Conservation (phyloP, 441 rosid genomes). For the Corymbia calophylla region DNA sequence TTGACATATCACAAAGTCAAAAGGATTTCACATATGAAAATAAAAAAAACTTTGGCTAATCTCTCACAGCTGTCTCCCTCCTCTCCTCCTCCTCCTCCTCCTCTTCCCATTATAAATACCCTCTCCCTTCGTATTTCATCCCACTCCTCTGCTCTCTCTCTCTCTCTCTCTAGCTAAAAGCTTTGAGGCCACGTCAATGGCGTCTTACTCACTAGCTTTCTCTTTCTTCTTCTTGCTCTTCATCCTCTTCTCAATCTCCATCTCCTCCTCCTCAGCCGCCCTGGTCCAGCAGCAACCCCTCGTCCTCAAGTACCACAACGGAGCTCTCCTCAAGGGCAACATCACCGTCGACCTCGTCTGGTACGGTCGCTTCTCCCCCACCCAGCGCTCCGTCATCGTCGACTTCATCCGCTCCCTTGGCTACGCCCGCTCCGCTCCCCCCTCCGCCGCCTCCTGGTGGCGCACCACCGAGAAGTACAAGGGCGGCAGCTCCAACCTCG, state of each 20-base stretch:
- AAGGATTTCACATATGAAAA: neutral
- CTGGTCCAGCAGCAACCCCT: constrained; percentile 72
- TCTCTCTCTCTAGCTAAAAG: neutral
- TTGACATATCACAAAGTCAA: neutral
- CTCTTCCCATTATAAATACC: neutral
- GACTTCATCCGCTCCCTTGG: constrained; percentile 63
- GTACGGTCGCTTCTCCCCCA: constrained; percentile 75
- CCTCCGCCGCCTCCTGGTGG: constrained; percentile 68
- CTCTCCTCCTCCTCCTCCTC: neutral
- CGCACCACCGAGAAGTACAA: constrained; percentile 65
- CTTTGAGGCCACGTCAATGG: neutral
- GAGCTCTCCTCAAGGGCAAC: constrained; percentile 63
- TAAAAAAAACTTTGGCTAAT: neutral
- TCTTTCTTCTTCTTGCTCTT: neutral
- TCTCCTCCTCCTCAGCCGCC: constrained; percentile 17
- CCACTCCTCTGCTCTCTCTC: neutral
- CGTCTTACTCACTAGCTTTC: neutral
- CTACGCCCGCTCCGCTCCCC: constrained; percentile 20
- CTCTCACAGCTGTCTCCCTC: neutral
- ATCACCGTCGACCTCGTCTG: constrained; percentile 66
- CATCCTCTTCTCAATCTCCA: neutral
- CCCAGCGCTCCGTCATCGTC: constrained; percentile 65
- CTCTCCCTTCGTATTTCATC: neutral
- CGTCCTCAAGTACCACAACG: constrained; percentile 73
- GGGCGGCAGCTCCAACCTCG: constrained; percentile 44